Base-by-base conservation (phyloP, 2,329 filamentous ascomycete species). In the Colletotrichum kahawae region DNA sequence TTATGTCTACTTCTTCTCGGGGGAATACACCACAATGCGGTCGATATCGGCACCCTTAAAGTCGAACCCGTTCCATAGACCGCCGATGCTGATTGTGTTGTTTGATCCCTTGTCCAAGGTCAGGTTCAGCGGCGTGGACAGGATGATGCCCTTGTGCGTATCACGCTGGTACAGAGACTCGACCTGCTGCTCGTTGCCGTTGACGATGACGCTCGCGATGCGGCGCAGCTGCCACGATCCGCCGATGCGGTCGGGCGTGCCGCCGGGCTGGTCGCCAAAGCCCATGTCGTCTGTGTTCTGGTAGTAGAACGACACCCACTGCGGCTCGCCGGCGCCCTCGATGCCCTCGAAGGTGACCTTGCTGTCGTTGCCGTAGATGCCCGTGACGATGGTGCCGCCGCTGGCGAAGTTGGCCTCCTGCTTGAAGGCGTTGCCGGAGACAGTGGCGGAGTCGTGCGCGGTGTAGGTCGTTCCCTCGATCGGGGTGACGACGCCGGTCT, bases 251-350 rank as follows among this genome's bases (percentile, higher is more conserved):
- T 93, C 90, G 0, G 91, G 91, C 0, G 83, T 82, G 7, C 91
- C 91, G 57, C 87, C 88, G 3, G 91, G 87, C 73, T 88, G 86
- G 67, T 88, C 87, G 1, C 90, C 90, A 70, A 90, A 92, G 4
- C 90, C 90, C 88, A 91, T 91, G 73, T 92, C 90, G 65, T 92
- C 90, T 3, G 85, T 91, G 80, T 92, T 90, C 77, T 90, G 88
- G 77, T 90, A 89, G 80, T 90, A 89, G 80, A 90, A 90, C 0
- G 88, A 89, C 0, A 90, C 84, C 88, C 88, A 90, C 78, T 90
- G 89, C 1, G 87, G 84, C 56, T 86, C 83, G 6, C 88, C 88
- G 21, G 83, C 80, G 18, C 90, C 83, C 33, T 84, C 83, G 78
- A 91, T 67, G 66, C 71, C 70, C 16, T 62, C 66, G 76, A 90